phyloP scores from a whole-genome alignment of 148 eudicot genomes.

The Chenopodium album region DNA sequence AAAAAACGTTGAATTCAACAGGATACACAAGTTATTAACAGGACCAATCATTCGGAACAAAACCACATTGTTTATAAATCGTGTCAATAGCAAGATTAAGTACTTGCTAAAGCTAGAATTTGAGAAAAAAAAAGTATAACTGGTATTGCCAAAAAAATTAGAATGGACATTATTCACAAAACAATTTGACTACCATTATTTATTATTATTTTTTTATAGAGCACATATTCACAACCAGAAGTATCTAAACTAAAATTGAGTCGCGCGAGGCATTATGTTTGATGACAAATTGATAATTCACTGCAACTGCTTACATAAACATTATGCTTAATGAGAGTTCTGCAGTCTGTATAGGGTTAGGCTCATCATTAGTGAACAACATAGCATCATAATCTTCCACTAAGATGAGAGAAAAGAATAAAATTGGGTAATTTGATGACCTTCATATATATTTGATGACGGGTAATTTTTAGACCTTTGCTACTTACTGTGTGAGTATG shows the following conservation, averaged over 20 bases:
- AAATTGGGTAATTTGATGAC: neutral
- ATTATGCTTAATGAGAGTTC: neutral
- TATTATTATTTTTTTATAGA: too few relatives aligned
- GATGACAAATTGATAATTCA: neutral
- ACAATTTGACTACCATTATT: neutral
- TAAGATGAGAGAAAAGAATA: conserved; percentile 6
- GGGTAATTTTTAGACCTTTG: too few relatives aligned
- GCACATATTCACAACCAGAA: neutral
- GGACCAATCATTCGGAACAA: neutral
- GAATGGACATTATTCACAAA: conserved; percentile 9
- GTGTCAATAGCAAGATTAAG: neutral
- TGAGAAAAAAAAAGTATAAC: neutral
- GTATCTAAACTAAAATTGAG: neutral
- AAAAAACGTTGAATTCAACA: too few relatives aligned
- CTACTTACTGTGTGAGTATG: too few relatives aligned
- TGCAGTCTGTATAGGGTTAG: conserved; percentile 19
- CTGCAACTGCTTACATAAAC: neutral
- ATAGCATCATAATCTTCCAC: neutral
- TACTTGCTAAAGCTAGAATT: neutral
- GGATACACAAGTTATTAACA: too few relatives aligned
- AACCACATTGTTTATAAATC: neutral
- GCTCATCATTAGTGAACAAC: neutral
- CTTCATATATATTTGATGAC: too few relatives aligned
- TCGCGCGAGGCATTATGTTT: neutral
- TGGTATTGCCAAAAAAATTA: neutral